Evolutionary conservation across 768 basidiomycete genomes (phyloP).

Genomic region (Hypholoma sublateritium): DNA sequence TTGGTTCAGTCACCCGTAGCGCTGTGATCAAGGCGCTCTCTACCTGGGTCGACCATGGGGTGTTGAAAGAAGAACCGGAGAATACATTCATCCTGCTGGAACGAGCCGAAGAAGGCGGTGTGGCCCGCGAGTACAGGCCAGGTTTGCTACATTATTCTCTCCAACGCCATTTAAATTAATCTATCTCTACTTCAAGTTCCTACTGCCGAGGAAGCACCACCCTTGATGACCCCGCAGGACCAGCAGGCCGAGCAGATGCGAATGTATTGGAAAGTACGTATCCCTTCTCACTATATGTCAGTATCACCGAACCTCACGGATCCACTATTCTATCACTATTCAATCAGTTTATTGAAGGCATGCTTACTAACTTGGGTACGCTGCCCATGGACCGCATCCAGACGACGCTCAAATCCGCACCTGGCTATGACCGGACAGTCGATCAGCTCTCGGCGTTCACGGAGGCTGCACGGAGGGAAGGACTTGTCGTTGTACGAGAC

Average conservation of each 20-base stretch:
- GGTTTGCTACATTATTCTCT: no score
- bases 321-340: neutral
- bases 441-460: slow-evolving; percentile 81
- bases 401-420: slow-evolving; percentile 81
- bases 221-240: slow-evolving; percentile 57
- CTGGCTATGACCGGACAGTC: slow-evolving; percentile 74
- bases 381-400: slow-evolving; percentile 85
- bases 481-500: slow-evolving; percentile 66
- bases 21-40: slow-evolving; percentile 71
- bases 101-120: slow-evolving; percentile 46
- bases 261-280: slow-evolving; percentile 77
- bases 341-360: slow-evolving; percentile 80
- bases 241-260: slow-evolving; percentile 85
- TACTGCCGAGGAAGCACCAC: slow-evolving; percentile 43
- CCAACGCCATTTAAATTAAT: no score
- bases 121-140: slow-evolving; percentile 9
- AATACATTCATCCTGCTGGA: slow-evolving; percentile 68
- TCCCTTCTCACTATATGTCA: neutral
- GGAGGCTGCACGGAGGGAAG: slow-evolving; percentile 79
- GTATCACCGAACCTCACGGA: no score
- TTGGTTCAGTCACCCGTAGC: slow-evolving; percentile 65
- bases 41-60: slow-evolving; percentile 83
- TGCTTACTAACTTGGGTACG: slow-evolving; percentile 84
- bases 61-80: slow-evolving; percentile 68
- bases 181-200: slow-evolving; percentile 14